Percentiles rank a stretch among this genome's conserved stretches.
phyloP scores from a whole-genome alignment of 371 early-diverging fungal genomes.

The Mortierella sp. region DNA sequence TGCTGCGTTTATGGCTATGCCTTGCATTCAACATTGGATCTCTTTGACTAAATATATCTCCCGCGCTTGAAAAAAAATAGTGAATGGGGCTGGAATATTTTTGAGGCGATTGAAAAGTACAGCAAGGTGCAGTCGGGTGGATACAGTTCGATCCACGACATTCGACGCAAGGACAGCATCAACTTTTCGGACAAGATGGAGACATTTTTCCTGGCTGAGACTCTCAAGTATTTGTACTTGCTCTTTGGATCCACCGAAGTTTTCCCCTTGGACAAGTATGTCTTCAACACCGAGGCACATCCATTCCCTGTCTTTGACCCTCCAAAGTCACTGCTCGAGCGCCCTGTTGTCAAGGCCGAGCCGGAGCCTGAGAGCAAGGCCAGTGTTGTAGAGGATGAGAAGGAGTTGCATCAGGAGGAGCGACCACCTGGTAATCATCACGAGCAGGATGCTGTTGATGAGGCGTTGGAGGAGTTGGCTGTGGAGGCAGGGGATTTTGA shows the following conservation, averaged over 20 bases:
- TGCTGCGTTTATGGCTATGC: not conserved
- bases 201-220: constrained; percentile 89
- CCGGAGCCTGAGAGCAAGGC: constrained; percentile 8
- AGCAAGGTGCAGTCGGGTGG: constrained; percentile 79
- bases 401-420: constrained; percentile 16
- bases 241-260: constrained; percentile 81
- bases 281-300: constrained; percentile 94
- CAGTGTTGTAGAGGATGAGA: not conserved
- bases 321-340: constrained; percentile 16
- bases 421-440: not conserved
- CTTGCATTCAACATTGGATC: not conserved
- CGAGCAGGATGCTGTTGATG: constrained; percentile 16
- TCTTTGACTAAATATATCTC: not conserved
- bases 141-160: constrained; percentile 85
- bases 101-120: constrained; percentile 85
- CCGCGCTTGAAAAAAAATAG: constrained; percentile 55
- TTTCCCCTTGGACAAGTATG: constrained; percentile 84
- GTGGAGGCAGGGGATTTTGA: constrained; percentile 9
- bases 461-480: constrained; percentile 14
- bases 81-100: constrained; percentile 94
- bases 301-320: constrained; percentile 81
- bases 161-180: constrained; percentile 56
- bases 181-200: constrained; percentile 82
- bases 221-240: constrained; percentile 95
- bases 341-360: constrained; percentile 1